Base-by-base conservation (phyloP, 2,329 filamentous ascomycete genomes). In the Fusarium proliferatum region DNA sequence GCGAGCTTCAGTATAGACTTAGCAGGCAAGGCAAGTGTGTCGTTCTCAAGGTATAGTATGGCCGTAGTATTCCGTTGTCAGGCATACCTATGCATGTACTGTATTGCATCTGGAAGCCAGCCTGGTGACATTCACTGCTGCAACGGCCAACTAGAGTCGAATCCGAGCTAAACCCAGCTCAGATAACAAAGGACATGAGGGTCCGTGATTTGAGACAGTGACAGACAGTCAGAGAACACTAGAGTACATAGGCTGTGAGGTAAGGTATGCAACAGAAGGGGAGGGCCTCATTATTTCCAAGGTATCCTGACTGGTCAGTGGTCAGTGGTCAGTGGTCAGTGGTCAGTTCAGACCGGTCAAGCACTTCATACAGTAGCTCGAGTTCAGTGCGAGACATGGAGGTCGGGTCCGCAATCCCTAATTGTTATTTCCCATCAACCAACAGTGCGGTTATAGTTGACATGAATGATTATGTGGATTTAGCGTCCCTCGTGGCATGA, bases 261-360 rank as follows among this genome's bases (percentile, higher is more conserved):
- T 39, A 69, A 33, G 30, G 33, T 13, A 5, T 59, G 66, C 41
- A 59, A 55, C 60, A 53, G 65, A 69, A 17, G 43, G 45, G 26
- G 45, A 48, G 48, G 67, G 67, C 67, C 67, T 69, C 67, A 69
- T 64, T 65, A 69, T 53, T 38, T 43, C 39, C 36, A 39, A 36
- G n/a, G 16, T 26, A 64, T 65, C 48, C 41, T 62, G 34, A 53
- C 57, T 45, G 46, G 28, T 28, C 23, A 53, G 60, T 52, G 34
- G 48, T 21, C 23, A 48, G 52, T 43, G 34, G 48, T 21, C 23
- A 48, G 52, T 45, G 46, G 28, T 28, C 23, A 53, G 60, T 52
- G 34, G 48, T 21, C 23, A 48, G 52, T 43, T 51, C 42, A 48
- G 65, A 69, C 67, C 67, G 65, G 67, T 70, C 67, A 69, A 69